phyloP scores from a whole-genome alignment of 148 eudicot species.

The Rhododendron ferrugineum region DNA sequence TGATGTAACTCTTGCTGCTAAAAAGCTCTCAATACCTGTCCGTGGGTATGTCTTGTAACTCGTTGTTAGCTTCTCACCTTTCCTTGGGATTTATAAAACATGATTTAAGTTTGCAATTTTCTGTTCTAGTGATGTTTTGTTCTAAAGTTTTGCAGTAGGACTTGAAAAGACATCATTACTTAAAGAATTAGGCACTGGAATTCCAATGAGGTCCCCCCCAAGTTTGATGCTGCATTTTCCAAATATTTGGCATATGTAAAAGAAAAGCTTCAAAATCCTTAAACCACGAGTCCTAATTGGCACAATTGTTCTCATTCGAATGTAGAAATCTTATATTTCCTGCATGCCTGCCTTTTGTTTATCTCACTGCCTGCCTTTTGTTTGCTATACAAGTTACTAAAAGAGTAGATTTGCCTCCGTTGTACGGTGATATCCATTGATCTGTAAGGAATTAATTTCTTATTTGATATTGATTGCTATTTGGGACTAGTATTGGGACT shows the following conservation, averaged over 20 bases:
- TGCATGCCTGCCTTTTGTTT: neutral
- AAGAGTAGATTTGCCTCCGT: neutral
- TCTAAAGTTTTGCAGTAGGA: neutral
- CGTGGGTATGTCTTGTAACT: constrained; percentile 68
- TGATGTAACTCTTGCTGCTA: constrained; percentile 72
- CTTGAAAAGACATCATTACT: neutral
- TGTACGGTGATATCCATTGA: neutral
- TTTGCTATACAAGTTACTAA: no score
- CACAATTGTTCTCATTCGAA: neutral
- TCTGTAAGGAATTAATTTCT: neutral
- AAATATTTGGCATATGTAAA: neutral
- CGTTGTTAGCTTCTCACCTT: neutral
- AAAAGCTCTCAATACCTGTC: constrained; percentile 58
- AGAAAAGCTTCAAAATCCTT: neutral
- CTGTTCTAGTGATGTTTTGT: neutral
- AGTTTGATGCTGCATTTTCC: neutral
- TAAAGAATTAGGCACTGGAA: neutral
- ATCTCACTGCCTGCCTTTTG: neutral
- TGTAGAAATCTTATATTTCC: neutral
- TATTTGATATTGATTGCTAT: neutral
- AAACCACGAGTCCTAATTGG: neutral
- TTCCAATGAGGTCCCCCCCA: constrained; percentile 4
- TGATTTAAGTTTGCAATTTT: neutral
- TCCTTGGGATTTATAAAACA: neutral
- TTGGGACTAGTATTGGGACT: neutral